Base-by-base conservation (phyloP, 306 rosid genomes). In the Vicia faba region DNA sequence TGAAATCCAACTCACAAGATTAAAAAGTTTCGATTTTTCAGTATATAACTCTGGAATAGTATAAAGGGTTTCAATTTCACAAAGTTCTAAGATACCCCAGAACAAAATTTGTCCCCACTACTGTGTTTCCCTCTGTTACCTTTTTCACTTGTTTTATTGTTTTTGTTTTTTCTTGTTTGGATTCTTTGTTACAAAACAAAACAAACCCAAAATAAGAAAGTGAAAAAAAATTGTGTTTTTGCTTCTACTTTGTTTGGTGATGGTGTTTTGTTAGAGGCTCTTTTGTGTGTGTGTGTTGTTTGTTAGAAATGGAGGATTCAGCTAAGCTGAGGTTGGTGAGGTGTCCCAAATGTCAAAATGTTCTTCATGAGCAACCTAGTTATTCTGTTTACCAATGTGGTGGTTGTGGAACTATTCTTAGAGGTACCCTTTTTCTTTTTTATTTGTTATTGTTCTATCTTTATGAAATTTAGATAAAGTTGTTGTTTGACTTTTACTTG, bases 321-420 rank as follows among this genome's bases (percentile, higher is more conserved):
- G 63, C 80, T 3, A 90, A 81, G 75, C 67, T 88, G 26, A 76
- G 96, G 13, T 44, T 95, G 80, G 97, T 88, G 70, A 66, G 89
- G 77, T 95, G 99, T 81, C 99, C 99, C 31, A 90, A 86, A 78
- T 95, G 99, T 63, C 96, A 86, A 80, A 90, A 95, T 81, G 88
- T 95, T 63, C 96, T 95, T 65, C 92, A 96, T 2, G 99, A 90
- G 84, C 89, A 85, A 5, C 83, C 90, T 29, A 91, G 86, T 81
- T 90, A 90, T 76, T 76, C 99, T 73, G 86, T 88, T 41, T 95
- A 90, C 66, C 89, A 84, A 84, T 95, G 99, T 70, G 97, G 96
- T 82, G 99, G 92, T 50, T 95, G 99, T 40, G 89, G 88, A 65
- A 77, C 96, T 73, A 87, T 95, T 76, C 96, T 95, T 66, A 65